A percentile compares a stretch with the other conserved stretches of the same genome.
These are phyloP conservation scores for Apiospora saccharicola DNA, from an alignment of 2,329 filamentous ascomycete species.

Conservation along the genomic window DNA sequence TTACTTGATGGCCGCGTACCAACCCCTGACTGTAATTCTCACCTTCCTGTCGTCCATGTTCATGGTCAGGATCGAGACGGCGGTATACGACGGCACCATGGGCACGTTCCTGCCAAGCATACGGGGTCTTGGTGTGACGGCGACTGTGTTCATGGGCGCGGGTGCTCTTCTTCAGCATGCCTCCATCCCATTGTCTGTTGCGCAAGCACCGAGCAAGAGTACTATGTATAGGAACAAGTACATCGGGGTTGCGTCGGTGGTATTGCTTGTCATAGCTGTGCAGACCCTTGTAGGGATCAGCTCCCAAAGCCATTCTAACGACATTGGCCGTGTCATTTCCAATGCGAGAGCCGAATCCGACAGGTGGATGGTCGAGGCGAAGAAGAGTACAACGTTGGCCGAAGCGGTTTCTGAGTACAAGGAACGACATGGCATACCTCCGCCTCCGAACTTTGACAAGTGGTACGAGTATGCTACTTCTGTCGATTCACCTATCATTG, in stretches of 20 bases:
- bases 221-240: conserved; percentile 33
- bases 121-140: conserved; percentile 32
- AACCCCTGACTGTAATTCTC: conserved; percentile 39
- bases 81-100: conserved; percentile 35
- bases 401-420: conserved; percentile 72
- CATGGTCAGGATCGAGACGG: conserved; percentile 37
- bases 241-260: conserved; percentile 30
- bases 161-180: conserved; percentile 35
- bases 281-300: conserved; percentile 32
- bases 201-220: conserved; percentile 28
- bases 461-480: conserved; percentile 74
- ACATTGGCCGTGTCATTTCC: conserved; percentile 50
- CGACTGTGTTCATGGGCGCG: conserved; percentile 37
- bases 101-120: conserved; percentile 35
- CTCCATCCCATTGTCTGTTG: conserved; percentile 23
- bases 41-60: conserved; percentile 35
- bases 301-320: conserved; percentile 26
- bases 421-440: conserved; percentile 68
- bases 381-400: conserved; percentile 57
- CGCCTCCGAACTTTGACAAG: conserved; percentile 76
- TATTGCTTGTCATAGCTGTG: conserved; percentile 33
- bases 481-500: conserved; percentile 68
- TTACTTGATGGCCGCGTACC: conserved; percentile 39
- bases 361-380: conserved; percentile 52
- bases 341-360: conserved; percentile 55